Percentiles rank a stretch among this genome's conserved stretches.
These are phyloP conservation scores for Meyerozyma sp. DNA, from an alignment of 1,139 yeast genomes.

Conservation along the genomic window DNA sequence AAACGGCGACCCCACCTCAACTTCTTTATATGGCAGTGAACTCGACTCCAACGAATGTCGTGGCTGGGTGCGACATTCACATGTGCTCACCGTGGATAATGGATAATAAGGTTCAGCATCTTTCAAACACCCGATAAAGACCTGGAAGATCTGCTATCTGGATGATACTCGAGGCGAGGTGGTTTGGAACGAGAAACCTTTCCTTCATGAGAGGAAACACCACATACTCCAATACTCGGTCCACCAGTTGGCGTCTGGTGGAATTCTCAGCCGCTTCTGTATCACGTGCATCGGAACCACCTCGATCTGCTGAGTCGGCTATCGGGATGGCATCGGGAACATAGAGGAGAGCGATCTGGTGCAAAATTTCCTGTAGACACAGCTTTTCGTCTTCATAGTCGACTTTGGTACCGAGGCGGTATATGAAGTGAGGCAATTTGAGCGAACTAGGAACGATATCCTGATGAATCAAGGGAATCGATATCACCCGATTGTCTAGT, in stretches of 20 bases:
- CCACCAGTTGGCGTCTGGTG: constrained; percentile 14
- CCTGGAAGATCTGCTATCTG: constrained; percentile 94
- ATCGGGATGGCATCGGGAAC: constrained; percentile 54
- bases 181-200: constrained; percentile 60
- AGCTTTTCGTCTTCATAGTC: constrained; percentile 62
- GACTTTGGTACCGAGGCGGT: constrained; percentile 52
- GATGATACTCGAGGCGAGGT: constrained; percentile 49
- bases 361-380: constrained; percentile 61
- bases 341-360: constrained; percentile 68
- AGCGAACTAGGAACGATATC: constrained; percentile 57
- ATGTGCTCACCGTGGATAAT: neutral
- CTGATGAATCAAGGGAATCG: constrained; percentile 65
- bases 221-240: constrained; percentile 45
- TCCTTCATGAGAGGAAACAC: constrained; percentile 65
- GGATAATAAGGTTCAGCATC: constrained; percentile 49
- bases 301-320: constrained; percentile 13
- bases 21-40: neutral
- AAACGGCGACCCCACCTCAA: neutral
- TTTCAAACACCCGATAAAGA: constrained; percentile 82
- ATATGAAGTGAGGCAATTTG: constrained; percentile 65
- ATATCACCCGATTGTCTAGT: constrained; percentile 25
- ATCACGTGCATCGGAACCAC: constrained; percentile 11
- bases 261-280: constrained; percentile 9
- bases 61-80: neutral
- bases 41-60: neutral